Evolutionary conservation across 192 early-diverging fungal species (phyloP), one percentile per base, ranked within the genome.

Genomic region (Dimargaris verticillata): DNA sequence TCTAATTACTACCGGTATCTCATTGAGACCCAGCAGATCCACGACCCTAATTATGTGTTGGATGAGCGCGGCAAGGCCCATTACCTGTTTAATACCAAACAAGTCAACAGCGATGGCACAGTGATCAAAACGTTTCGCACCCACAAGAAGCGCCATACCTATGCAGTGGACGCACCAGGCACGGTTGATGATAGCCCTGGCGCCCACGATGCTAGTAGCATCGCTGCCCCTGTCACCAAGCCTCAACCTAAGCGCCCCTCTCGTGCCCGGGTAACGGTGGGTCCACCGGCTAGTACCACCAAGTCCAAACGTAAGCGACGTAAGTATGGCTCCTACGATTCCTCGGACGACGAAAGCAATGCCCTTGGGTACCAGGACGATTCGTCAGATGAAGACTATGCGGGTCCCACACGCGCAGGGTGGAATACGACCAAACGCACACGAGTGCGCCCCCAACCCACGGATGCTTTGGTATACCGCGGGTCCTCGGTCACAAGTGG

Each of bases 1-100:
- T 92, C 93, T 26, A 97, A 95, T 74, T 97, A 92, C 72, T 97
- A 97, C 71, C 83, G 93, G 29, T 72, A 87, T 47, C 74, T 97
- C 50, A 80, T 97, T 17, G 89, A 92, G 68, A 88, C 85, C 47
- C 83, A 86, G 20, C 82, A 93, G 63, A 82, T 95, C 50, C 71
- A 81, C 62, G 93, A 97, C 68, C 83, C 86, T 2, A 97, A 97
- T 77, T 97, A 97, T 65, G 80, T 88, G 15, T 70, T 93, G 20
- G 89, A 92, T 69, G 84, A 85, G 28, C 87, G 89, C 68, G 91
- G 91, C 67, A 89, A 89, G 66, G 85, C 91, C 0, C 91, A 89
- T 62, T 97, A 88, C 63, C 71, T 91, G 51, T 94, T 94, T 66
- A 86, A 85, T 0, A 70, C 75, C 42, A 92, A 94, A 53, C 88